These are phyloP conservation scores for Phytophthora constricta DNA, from an alignment of 352 stramenopile genomes.

Conservation along the genomic window DNA sequence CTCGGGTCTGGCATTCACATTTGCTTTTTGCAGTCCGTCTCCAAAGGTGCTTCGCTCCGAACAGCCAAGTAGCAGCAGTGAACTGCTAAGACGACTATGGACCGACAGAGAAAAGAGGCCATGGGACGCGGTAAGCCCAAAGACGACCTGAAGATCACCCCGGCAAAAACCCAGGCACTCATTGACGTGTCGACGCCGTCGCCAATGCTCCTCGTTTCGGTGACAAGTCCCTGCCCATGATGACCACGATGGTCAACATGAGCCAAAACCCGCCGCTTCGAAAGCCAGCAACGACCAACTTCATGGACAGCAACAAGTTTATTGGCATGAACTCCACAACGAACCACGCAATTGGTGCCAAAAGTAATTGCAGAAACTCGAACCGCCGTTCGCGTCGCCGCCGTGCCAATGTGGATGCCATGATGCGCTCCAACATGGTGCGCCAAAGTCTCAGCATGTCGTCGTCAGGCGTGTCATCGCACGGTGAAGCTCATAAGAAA, in stretches of 20 bases:
- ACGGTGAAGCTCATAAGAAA: constrained; percentile 23
- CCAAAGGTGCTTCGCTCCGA: neutral
- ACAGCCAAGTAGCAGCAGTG: too few relatives aligned
- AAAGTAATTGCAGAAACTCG: constrained; percentile 29
- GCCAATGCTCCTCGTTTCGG: constrained; percentile 28
- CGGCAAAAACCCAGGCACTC: constrained; percentile 61
- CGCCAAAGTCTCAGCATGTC: constrained; percentile 54
- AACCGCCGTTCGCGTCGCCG: constrained; percentile 41
- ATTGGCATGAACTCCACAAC: constrained; percentile 38
- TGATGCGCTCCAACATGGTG: constrained; percentile 75
- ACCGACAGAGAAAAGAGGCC: constrained; percentile 38
- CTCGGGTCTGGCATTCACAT: constrained; percentile 18
- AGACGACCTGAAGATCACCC: constrained; percentile 53
- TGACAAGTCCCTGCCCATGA: constrained; percentile 26
- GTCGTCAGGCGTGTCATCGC: constrained; percentile 36
- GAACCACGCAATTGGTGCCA: constrained; percentile 33
- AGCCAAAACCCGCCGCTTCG: constrained; percentile 41
- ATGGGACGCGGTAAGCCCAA: constrained; percentile 33
- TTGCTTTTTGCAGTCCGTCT: constrained; percentile 25
- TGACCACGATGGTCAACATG: constrained; percentile 32
- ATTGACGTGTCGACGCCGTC: constrained; percentile 70
- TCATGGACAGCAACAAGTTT: constrained; percentile 67
- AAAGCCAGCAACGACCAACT: constrained; percentile 49
- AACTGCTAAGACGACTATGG: constrained; percentile 26
- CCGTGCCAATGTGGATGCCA: constrained; percentile 69